These are phyloP conservation scores for Ustilago tritici DNA, from an alignment of 1,284 basidiomycete genomes.

Conservation along the genomic window DNA sequence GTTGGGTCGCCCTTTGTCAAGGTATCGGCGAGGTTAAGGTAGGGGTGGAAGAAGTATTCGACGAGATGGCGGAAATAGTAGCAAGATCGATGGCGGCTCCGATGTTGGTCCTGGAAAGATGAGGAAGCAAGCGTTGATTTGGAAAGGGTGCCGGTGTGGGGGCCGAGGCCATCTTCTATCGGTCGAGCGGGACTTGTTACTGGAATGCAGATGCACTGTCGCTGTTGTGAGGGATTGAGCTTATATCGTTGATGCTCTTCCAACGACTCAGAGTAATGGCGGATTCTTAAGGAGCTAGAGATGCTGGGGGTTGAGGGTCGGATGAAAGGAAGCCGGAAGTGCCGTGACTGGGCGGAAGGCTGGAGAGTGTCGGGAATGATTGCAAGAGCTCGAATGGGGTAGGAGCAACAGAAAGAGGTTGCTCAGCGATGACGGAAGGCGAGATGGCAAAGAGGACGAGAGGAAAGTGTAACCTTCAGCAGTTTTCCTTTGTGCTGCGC, in stretches of 20 bases:
- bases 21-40: conserved; percentile 8
- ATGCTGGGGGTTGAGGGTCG: background rate
- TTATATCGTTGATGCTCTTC: background rate
- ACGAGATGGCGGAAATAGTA: conserved; percentile 30
- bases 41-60: conserved; percentile 1
- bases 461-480: conserved; percentile 2
- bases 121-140: conserved; percentile 18
- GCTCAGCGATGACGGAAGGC: background rate
- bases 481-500: background rate
- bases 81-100: conserved; percentile 29
- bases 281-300: background rate
- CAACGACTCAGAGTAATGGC: background rate
- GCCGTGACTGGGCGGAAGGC: background rate
- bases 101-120: conserved; percentile 21
- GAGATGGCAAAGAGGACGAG: background rate
- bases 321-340: background rate
- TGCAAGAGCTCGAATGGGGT: background rate
- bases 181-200: conserved; percentile 13
- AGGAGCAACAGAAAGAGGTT: background rate
- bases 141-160: conserved; percentile 32
- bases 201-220: background rate
- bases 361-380: background rate
- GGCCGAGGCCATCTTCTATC: conserved; percentile 49
- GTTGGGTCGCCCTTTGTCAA: conserved; percentile 12
- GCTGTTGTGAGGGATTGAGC: background rate